Percentiles rank a stretch among this genome's conserved stretches.
Conservation (phyloP, 202 grass and related monocot genomes). For the Cymbopogon flexuosus region DNA sequence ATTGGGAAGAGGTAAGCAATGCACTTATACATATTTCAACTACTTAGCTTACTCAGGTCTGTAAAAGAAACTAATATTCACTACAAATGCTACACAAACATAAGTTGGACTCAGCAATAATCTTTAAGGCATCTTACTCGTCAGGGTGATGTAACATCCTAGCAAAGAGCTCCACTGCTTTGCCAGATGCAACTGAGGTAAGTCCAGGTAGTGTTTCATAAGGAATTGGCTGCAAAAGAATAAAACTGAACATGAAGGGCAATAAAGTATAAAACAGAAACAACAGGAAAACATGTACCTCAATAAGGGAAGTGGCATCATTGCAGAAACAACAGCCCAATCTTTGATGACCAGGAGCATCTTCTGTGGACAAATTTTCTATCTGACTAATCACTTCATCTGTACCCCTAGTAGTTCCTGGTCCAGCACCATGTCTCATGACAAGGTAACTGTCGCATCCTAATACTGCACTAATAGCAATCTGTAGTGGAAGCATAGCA, state of each 20-base stretch:
- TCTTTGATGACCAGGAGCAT: constrained; percentile 37
- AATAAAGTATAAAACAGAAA: neutral
- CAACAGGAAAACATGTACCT: constrained; percentile 41
- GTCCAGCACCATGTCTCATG: constrained; percentile 90
- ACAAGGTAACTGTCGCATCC: constrained; percentile 83
- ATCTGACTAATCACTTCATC: constrained; percentile 26
- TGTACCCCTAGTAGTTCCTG: constrained; percentile 26
- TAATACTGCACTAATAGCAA: constrained; percentile 68
- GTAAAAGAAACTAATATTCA: neutral
- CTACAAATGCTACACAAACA: constrained; percentile 10
- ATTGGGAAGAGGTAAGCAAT: too few relatives aligned
- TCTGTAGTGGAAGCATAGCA: constrained; percentile 37
- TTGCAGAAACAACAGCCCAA: constrained; percentile 92
- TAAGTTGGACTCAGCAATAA: neutral
- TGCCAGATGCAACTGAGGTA: constrained; percentile 68
- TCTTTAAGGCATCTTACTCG: constrained; percentile 44
- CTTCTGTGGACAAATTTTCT: constrained; percentile 38
- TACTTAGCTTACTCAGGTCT: neutral
- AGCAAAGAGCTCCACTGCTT: constrained; percentile 83
- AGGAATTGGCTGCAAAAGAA: constrained; percentile 45
- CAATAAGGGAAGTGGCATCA: constrained; percentile 49
- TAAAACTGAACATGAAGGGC: neutral
- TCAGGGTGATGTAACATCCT: constrained; percentile 84
- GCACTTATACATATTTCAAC: neutral
- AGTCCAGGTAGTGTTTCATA: constrained; percentile 74